Conservation (phyloP, 2,329 filamentous ascomycete species). For the Aspergillus terreus region DNA sequence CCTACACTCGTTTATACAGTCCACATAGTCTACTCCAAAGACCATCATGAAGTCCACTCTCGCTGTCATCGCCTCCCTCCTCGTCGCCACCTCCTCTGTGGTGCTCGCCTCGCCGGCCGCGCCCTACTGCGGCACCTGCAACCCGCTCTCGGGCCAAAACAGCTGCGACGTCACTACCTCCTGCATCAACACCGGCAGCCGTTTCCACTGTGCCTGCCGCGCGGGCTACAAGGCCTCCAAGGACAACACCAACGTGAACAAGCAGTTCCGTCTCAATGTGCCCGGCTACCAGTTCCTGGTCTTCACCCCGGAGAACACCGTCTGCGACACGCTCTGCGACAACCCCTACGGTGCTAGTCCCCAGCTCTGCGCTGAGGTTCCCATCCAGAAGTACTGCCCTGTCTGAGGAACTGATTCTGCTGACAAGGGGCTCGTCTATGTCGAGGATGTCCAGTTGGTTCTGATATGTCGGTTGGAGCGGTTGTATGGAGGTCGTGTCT, state of each 20-base stretch:
- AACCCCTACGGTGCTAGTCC: conserved; percentile 26
- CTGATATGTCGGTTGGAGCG: neutral
- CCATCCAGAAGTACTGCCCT: conserved; percentile 24
- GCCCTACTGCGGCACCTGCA: conserved; percentile 35
- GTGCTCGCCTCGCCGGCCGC: conserved; percentile 14
- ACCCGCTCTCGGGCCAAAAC: conserved; percentile 38
- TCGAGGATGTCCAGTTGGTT: neutral
- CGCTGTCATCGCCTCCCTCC: conserved; percentile 20
- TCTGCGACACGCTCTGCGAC: conserved; percentile 35
- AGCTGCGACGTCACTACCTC: conserved; percentile 42
- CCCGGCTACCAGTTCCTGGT: conserved; percentile 39
- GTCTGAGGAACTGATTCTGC: conserved; percentile 7
- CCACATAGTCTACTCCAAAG: conserved; percentile 10
- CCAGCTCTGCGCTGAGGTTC: conserved; percentile 35
- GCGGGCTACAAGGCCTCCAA: conserved; percentile 38
- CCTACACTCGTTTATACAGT: neutral
- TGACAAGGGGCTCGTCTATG: neutral
- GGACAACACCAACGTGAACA: conserved; percentile 24
- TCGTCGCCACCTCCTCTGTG: conserved; percentile 22
- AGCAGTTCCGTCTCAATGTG: conserved; percentile 38
- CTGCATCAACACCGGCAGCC: conserved; percentile 40
- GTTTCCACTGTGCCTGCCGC: conserved; percentile 41
- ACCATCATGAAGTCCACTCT: conserved; percentile 23
- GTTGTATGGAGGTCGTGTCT: no score
- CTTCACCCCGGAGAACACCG: conserved; percentile 33